Base-by-base conservation (phyloP, 2,329 filamentous ascomycete genomes). In the Cordyceps pruinosa region DNA sequence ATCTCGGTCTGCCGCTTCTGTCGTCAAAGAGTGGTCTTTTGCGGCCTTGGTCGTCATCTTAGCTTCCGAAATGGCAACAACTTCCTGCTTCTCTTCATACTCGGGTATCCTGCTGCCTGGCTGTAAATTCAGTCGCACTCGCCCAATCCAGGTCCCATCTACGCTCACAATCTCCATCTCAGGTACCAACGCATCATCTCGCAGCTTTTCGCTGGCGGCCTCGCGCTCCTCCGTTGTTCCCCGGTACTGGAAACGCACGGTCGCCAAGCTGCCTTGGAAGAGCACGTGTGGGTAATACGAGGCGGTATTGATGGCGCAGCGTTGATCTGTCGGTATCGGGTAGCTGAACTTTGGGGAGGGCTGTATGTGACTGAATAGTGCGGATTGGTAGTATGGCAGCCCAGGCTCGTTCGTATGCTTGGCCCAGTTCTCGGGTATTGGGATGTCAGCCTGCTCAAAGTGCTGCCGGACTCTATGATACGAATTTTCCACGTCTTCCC, bases 401-500 rank as follows among this genome's bases (percentile, higher is more conserved):
- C 37, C 57, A 17, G 17, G 15, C 12, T 28, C 52, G 32, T 56
- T 25, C 17, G 21, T n/a, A n/a, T 59, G 51, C 25, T 47, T 59
- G 23, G 51, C 56, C 57, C 57, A 59, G 19, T 48, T 42, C 4
- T 59, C 41, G n/a, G 57, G 57, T 5, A 44, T 45, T 4, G 46
- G 19, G 9, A 30, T 13, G 4, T 56, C 23, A 17, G 57, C 30
- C 5, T 59, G 30, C n/a, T 56, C 52, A 26, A 51, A 59, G 21
- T 51, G 51, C 39, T 45, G 39, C 23, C 57, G 57, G 12, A 59
- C 57, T 30, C 7, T 12, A n/a, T 59, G 51, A 25, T 59, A 59
- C 10, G 57, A 56, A n/a, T 59, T 59, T 7, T 59, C 41, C 8
- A 59, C 41, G 9, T 59, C 37, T 25, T 51, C 42, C 57, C 57